A percentile compares a stretch with the other conserved stretches of the same genome.
phyloP scores from a whole-genome alignment of 208 protist genomes.

The Leishmania martiniquensis region DNA sequence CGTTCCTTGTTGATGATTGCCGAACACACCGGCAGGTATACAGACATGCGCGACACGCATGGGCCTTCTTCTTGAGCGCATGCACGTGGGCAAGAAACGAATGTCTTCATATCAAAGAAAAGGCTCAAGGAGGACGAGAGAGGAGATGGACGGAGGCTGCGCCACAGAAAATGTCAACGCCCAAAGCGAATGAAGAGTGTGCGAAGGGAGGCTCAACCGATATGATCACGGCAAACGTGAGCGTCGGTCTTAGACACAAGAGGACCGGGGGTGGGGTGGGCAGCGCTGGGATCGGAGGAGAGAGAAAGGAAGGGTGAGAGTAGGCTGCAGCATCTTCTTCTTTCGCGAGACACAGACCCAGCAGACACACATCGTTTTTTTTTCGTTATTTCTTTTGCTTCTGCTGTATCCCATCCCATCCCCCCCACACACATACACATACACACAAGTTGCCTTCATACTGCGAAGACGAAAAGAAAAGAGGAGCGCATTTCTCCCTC shows the following conservation, averaged over 20 bases:
- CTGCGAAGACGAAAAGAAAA: too few relatives aligned
- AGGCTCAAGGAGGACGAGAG: background rate
- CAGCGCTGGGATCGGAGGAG: background rate
- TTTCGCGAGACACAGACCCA: background rate
- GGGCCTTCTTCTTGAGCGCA: background rate
- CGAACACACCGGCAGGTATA: background rate
- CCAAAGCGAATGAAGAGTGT: background rate
- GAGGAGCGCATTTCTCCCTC: too few relatives aligned
- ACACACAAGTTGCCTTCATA: background rate
- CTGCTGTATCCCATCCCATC: background rate
- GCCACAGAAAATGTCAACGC: background rate
- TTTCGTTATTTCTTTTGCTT: background rate
- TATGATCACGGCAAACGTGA: background rate
- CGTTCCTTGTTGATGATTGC: background rate
- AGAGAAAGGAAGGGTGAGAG: background rate
- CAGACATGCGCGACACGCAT: background rate
- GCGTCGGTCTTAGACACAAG: background rate
- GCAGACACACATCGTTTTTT: background rate
- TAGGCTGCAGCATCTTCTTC: background rate
- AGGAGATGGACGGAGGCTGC: background rate
- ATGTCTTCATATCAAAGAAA: background rate
- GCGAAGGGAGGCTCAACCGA: background rate
- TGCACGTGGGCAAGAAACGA: too few relatives aligned
- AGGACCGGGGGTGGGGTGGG: background rate
- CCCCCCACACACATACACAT: background rate